Percentiles rank a stretch among this genome's conserved stretches.
Evolutionary conservation across 108 stramenopile genomes (phyloP).

Genomic region (Fistulifera solaris): DNA sequence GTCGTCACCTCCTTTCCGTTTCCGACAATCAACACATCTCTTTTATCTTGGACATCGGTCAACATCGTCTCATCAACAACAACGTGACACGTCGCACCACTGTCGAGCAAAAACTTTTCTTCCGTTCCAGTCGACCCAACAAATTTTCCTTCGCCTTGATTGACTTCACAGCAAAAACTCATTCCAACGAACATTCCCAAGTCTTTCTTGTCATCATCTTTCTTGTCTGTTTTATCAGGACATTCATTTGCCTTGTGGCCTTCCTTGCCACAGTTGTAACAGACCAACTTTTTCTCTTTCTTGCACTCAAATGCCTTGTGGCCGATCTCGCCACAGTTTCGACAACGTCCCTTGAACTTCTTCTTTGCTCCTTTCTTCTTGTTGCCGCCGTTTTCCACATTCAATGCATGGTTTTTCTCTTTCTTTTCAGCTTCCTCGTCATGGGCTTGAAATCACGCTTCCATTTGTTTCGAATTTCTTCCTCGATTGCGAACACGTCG

Average conservation of each 20-base stretch:
- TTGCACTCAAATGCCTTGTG: too few relatives aligned
- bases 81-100: conserved; percentile 6
- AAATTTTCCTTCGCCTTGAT: too few relatives aligned
- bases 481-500: too few relatives aligned
- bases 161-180: not conserved
- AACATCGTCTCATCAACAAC: not conserved
- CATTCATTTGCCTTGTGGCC: not conserved
- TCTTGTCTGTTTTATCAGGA: not conserved
- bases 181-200: conserved; percentile 3
- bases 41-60: not conserved
- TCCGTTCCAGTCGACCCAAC: too few relatives aligned
- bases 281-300: not conserved
- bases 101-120: conserved; percentile 1
- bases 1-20: too few relatives aligned
- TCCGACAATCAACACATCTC: not conserved
- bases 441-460: not conserved
- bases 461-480: not conserved
- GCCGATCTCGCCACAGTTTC: too few relatives aligned
- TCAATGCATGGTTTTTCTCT: not conserved
- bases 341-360: conserved; percentile 2
- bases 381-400: not conserved
- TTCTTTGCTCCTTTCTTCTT: not conserved
- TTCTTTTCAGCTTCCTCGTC: not conserved
- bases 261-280: not conserved
- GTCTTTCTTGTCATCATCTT: not conserved